A percentile compares a stretch with the other conserved stretches of the same genome.
Conservation (phyloP, 139 green algal species). For the Tetradesmus lagerheimii region DNA sequence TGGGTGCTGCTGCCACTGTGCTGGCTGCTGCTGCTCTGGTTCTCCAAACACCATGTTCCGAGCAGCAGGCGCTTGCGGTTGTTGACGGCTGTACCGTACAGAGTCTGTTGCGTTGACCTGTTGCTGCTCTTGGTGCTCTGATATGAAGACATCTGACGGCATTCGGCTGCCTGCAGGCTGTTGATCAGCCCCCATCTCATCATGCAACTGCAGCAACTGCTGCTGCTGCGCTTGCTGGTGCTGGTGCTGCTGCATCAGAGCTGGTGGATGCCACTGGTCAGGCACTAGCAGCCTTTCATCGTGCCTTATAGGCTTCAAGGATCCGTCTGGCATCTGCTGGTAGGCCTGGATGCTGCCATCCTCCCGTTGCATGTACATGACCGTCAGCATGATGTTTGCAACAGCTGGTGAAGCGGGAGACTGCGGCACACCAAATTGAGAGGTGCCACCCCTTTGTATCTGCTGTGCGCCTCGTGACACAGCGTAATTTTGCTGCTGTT, state of each 20-base stretch:
- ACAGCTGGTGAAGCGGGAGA: neutral
- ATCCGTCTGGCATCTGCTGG: neutral
- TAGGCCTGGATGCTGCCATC: neutral
- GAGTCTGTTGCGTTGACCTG: neutral
- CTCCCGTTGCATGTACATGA: neutral
- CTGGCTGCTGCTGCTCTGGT: neutral
- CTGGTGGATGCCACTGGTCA: neutral
- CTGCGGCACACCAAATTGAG: no score
- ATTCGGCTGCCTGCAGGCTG: neutral
- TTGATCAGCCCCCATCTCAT: no score
- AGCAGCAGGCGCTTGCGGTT: neutral
- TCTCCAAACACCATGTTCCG: neutral
- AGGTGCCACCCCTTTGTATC: neutral
- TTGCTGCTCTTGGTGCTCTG: conserved; percentile 23
- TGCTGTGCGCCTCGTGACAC: neutral
- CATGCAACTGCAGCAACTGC: neutral
- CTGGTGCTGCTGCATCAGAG: neutral
- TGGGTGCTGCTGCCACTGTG: neutral
- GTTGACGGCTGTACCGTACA: neutral
- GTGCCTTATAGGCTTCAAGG: neutral
- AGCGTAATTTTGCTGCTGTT: no score
- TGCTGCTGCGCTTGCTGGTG: neutral
- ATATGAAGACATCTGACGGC: neutral
- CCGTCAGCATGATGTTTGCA: neutral
- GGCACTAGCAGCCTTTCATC: neutral